phyloP scores from a whole-genome alignment of 495 filamentous ascomycete genomes.

The Penicillium ucsense region DNA sequence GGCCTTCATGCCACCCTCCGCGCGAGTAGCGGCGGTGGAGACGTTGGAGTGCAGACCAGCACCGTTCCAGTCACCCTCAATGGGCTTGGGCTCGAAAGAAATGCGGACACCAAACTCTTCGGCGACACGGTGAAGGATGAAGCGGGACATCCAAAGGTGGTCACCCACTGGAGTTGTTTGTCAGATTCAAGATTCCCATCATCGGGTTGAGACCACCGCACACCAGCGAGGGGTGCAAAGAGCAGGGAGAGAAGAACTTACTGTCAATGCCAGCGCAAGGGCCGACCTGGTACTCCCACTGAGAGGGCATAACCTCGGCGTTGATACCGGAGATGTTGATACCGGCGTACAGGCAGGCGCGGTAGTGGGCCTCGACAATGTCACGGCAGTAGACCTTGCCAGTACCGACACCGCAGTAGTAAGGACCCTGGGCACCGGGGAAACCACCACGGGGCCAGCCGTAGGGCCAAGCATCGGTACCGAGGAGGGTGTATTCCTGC shows the following conservation, averaged over 20 bases:
- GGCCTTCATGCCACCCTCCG: slow-evolving; percentile 86
- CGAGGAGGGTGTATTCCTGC: slow-evolving; percentile 94
- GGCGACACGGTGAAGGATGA: slow-evolving; percentile 90
- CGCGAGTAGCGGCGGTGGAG: slow-evolving; percentile 76
- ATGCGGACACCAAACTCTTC: slow-evolving; percentile 97
- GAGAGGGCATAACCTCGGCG: slow-evolving; percentile 96
- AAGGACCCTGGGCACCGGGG: slow-evolving; percentile 94
- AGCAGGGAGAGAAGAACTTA: slow-evolving; percentile 27
- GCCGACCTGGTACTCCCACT: slow-evolving; percentile 99
- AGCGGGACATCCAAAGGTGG: slow-evolving; percentile 94
- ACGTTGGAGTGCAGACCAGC: slow-evolving; percentile 97
- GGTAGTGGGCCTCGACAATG: slow-evolving; percentile 97
- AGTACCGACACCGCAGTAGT: slow-evolving; percentile 98
- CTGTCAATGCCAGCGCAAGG: slow-evolving; percentile 84
- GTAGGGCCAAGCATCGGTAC: slow-evolving; percentile 72
- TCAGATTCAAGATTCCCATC: neutral
- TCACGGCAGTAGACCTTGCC: slow-evolving; percentile 98
- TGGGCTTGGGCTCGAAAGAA: slow-evolving; percentile 94
- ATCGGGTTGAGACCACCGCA: no score
- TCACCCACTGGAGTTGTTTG: slow-evolving; percentile 61
- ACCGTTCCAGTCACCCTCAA: slow-evolving; percentile 99
- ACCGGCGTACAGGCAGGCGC: slow-evolving; percentile 84
- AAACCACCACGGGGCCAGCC: slow-evolving; percentile 95
- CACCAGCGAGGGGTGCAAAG: no score
- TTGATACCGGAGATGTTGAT: slow-evolving; percentile 97